Evolutionary conservation across 2,329 filamentous ascomycete species (phyloP).

Genomic region (Aureobasidium vineae): DNA sequence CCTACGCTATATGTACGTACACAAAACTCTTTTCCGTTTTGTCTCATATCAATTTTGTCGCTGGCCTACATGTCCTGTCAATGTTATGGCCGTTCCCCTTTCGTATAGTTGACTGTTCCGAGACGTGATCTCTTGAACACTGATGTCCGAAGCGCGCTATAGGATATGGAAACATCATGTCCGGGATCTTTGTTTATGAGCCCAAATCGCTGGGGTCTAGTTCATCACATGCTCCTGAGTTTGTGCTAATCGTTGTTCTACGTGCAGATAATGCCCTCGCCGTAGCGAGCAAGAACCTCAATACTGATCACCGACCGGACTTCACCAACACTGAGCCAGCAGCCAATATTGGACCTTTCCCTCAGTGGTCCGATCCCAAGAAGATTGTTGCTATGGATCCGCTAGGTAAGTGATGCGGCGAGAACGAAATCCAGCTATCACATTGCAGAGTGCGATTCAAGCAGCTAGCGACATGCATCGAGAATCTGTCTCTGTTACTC

Average conservation of each 20-base stretch:
- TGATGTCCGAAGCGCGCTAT: background rate
- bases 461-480: background rate
- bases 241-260: background rate
- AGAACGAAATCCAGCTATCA: background rate
- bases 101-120: background rate
- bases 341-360: constrained; percentile 82
- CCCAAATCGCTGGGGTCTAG: background rate
- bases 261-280: constrained; percentile 68
- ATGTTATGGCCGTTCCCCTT: background rate
- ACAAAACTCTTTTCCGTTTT: background rate
- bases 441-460: background rate
- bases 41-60: background rate
- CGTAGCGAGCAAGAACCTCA: constrained; percentile 84
- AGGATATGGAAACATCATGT: background rate
- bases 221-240: no score
- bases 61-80: background rate
- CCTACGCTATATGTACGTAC: constrained; percentile 77
- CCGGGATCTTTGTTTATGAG: background rate
- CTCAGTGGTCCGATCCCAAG: constrained; percentile 66
- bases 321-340: constrained; percentile 88
- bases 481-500: background rate
- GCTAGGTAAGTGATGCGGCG: constrained; percentile 50
- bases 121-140: background rate
- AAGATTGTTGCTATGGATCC: constrained; percentile 99
- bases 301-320: constrained; percentile 74